A percentile compares a stretch with the other conserved stretches of the same genome.
Conservation (phyloP, 164 flowering plant species). For the Vitis rotundifolia region DNA sequence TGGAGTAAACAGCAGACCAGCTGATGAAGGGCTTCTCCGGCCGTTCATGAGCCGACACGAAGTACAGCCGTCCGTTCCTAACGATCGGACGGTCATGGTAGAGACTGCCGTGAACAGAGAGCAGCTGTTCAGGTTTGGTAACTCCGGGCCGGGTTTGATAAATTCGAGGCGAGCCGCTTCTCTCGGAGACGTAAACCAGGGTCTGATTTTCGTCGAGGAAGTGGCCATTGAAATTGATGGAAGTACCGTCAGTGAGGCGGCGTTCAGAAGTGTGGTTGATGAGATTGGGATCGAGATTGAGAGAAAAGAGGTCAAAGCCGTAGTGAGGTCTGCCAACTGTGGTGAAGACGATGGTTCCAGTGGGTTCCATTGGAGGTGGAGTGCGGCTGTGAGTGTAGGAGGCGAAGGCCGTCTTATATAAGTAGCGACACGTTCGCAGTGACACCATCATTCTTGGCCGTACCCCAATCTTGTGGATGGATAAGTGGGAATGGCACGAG, state of each 20-base stretch:
- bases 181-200: conserved; percentile 64
- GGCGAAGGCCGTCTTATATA: background rate
- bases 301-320: conserved; percentile 81
- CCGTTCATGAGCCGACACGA: conserved; percentile 75
- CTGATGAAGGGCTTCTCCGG: conserved; percentile 47
- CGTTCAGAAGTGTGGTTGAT: conserved; percentile 22
- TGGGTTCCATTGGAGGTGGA: conserved; percentile 23
- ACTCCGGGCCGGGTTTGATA: conserved; percentile 26
- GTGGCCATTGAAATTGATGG: conserved; percentile 76
- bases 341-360: conserved; percentile 62
- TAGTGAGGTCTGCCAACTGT: conserved; percentile 58
- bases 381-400: background rate
- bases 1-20: conserved; percentile 73
- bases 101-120: conserved; percentile 32
- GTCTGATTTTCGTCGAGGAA: conserved; percentile 44
- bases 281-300: conserved; percentile 24
- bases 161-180: conserved; percentile 55
- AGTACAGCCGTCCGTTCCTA: conserved; percentile 42
- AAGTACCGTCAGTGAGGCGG: conserved; percentile 67
- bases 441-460: background rate
- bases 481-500: too few relatives aligned
- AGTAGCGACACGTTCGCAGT: background rate
- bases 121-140: conserved; percentile 36
- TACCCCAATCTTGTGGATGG: too few relatives aligned
- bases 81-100: conserved; percentile 78